These are phyloP conservation scores for Hysterangium stoloniferum DNA, from an alignment of 768 basidiomycete genomes.

Conservation along the genomic window DNA sequence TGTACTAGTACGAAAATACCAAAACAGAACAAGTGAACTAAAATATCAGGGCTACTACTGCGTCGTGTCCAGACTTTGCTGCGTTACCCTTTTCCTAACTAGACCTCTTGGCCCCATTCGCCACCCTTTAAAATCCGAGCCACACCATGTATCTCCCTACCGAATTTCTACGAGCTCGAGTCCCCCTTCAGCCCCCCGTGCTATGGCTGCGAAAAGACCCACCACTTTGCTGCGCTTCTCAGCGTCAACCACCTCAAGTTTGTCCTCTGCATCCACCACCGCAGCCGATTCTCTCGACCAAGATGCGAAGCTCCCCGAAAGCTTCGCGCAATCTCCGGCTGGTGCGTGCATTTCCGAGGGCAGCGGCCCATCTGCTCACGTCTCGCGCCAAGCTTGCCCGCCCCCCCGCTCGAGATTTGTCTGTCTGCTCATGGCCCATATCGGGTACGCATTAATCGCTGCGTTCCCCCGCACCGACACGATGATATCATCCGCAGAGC, in stretches of 20 bases:
- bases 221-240: neutral
- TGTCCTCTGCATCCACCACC: neutral
- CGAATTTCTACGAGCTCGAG: too few relatives aligned
- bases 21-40: too few relatives aligned
- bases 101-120: too few relatives aligned
- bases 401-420: slow-evolving; percentile 20
- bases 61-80: too few relatives aligned
- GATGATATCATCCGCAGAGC: slow-evolving; percentile 40
- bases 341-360: neutral
- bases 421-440: slow-evolving; percentile 55
- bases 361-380: neutral
- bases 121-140: too few relatives aligned
- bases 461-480: neutral
- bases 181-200: too few relatives aligned
- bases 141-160: too few relatives aligned
- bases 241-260: neutral
- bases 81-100: too few relatives aligned
- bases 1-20: too few relatives aligned
- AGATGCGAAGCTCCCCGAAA: neutral
- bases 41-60: too few relatives aligned
- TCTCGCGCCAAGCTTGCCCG: neutral
- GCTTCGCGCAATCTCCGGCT: neutral
- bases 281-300: neutral
- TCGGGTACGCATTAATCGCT: slow-evolving; percentile 43
- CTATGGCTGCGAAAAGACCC: too few relatives aligned